Base-by-base conservation (phyloP, 2,329 filamentous ascomycete species). In the Dothideomycetidae sp. region DNA sequence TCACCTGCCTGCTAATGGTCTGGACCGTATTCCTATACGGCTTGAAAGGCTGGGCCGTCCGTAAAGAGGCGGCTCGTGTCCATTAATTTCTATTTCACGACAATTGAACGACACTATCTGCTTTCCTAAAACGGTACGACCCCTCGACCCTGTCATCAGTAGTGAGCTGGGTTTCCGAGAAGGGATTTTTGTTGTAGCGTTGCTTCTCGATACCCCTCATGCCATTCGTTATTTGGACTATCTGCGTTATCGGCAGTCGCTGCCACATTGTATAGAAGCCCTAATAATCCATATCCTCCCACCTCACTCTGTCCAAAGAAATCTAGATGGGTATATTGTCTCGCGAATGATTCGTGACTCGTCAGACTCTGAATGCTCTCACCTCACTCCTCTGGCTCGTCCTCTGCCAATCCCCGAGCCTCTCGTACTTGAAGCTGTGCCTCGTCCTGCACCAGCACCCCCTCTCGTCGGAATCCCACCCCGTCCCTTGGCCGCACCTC, bases 1-100 rank as follows among this genome's bases (percentile, higher is more conserved):
- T 92, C 4, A 81, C 84, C 1, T 78, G 77, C 2, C 67, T 93
- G 36, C 58, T 93, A 36, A 88, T 94, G 81, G 77, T 84, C 0
- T 93, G 82, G 76, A 71, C 80, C 37, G 71, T 93, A 12, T 52
- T 84, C 18, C 63, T 81, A 7, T 71, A 94, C 42, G 79, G 83
- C 15, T 61, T 93, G 53, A 93, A 93, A 60, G 86, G 85, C 17
- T 93, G 84, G 84, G 84, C 83, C 4, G 46, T 56, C 10, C 53
- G 59, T 15, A 59, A 48, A 40, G 60, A 64, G 46, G 36, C 36
- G 4, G 29, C 15, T 10, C 31, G 29, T n/a, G 17, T 21, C 21
- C 18, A 34, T 11, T 7, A 21, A 21, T 21, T 10, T 17, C 10
- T n/a, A n/a, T n/a, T n/a, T n/a, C n/a, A n/a, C n/a, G n/a, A n/a